Percentiles rank a stretch among this genome's conserved stretches.
Conservation (phyloP, 2,329 filamentous ascomycete genomes). For the Phaeosphaeria sp. region DNA sequence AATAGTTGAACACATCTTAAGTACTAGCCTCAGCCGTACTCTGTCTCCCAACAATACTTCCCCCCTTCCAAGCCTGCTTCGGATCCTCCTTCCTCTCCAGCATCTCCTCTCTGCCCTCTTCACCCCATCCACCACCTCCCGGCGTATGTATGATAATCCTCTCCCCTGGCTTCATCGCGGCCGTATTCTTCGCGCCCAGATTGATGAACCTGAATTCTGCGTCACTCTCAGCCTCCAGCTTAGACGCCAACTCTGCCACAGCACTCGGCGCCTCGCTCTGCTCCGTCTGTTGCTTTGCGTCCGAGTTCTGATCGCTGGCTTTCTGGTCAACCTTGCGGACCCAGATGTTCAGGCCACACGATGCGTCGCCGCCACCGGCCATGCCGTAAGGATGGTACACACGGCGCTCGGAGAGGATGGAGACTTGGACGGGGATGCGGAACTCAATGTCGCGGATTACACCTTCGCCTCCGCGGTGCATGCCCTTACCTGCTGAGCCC, state of each 20-base stretch:
- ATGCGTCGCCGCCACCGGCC: conserved; percentile 79
- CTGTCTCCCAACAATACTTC: conserved; percentile 64
- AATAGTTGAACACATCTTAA: conserved; percentile 4
- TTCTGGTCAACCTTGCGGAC: conserved; percentile 68
- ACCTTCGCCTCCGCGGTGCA: conserved; percentile 76
- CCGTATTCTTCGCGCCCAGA: conserved; percentile 80
- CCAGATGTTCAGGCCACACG: conserved; percentile 87
- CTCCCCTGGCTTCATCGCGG: conserved; percentile 77
- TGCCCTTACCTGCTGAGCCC: conserved; percentile 69
- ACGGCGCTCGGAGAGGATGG: conserved; percentile 77
- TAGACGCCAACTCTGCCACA: conserved; percentile 31
- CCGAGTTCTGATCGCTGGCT: conserved; percentile 31
- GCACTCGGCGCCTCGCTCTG: conserved; percentile 35
- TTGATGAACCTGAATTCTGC: conserved; percentile 70
- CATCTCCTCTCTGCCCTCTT: conserved; percentile 63
- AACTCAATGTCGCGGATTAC: conserved; percentile 83
- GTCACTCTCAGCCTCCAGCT: conserved; percentile 50
- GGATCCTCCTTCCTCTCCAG: conserved; percentile 63
- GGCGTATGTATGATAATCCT: conserved; percentile 80
- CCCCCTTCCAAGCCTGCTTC: conserved; percentile 65
- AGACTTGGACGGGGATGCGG: conserved; percentile 76
- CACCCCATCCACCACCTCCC: conserved; percentile 80
- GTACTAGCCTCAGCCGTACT: conserved; percentile 57
- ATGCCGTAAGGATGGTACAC: conserved; percentile 83
- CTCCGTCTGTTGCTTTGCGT: conserved; percentile 30